Base-by-base conservation (phyloP, 2,329 filamentous ascomycete genomes). In the Septoria petroselini region DNA sequence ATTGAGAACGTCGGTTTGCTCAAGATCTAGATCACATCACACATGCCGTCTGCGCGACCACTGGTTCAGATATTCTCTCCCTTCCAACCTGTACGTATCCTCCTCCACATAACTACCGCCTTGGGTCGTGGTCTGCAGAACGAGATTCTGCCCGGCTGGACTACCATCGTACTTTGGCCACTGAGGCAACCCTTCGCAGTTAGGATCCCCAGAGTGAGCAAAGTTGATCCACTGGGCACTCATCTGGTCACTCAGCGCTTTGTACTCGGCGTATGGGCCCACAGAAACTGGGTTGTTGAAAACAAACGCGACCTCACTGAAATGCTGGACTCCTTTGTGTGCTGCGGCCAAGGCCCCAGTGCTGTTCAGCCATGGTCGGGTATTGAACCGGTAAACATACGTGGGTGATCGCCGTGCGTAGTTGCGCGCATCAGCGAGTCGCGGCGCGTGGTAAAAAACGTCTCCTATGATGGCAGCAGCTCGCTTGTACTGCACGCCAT, bases 361-460 rank as follows among this genome's bases (percentile, higher is more conserved):
- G 17, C 45, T 51, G 18, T 53, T 54, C 11, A 76, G 74, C 7
- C 71, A 70, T 0, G 74, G 66, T 11, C 75, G 65, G 8, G 78
- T 78, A 60, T 84, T 81, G 71, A 84, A 85, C 37, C 78, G 75
- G 67, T 83, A 84, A 61, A 76, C 78, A 69, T 81, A 84, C 4
- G 78, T 77, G 4, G 75, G 70, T 2, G 78, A 67, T 30, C 70
- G 64, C 9, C 67, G 67, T 8, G 77, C 68, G 73, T 77, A 82
- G 1, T 70, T 66, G 56, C 78, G 68, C 51, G 75, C 77, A 7
- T 77, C 75, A 23, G 73, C 68, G 12, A 81, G 73, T 1, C 81
- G 74, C 18, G 75, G 72, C 4, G 76, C 81, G 52, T 81, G 78
- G 67, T 83, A 78, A 45, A 70, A 65, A 2, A 71, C 64, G 63